Base-by-base conservation (phyloP, 2,329 filamentous ascomycete species). In the Ambrosiella beaveri region DNA sequence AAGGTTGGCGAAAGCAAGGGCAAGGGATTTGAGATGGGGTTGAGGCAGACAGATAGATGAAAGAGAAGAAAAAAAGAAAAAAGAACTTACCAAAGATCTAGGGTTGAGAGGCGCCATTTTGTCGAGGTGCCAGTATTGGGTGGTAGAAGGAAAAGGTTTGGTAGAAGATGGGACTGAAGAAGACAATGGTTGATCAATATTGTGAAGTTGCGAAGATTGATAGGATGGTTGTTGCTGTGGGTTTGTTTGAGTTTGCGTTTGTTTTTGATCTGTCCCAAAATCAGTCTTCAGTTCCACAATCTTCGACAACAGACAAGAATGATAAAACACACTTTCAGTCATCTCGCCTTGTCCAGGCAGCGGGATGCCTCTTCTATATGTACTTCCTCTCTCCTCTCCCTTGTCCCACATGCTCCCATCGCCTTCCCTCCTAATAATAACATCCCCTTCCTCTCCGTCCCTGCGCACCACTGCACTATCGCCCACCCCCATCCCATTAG, bases 61-160 rank as follows among this genome's bases (percentile, higher is more conserved):
- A 27, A 27, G 27, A 38, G 11, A 8, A 41, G n/a, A 41, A 19
- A 51, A 36, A 52, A 27, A n/a, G 50, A 41, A 56, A 40, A 57
- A 41, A 56, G 35, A 57, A 76, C 77, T 70, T 63, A 81, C 78
- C 66, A 73, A 70, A 62, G 78, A 80, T 58, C 72, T 69, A 63
- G 75, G 67, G 64, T 74, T 81, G 57, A 81, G 68, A 59, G 75
- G 73, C 60, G 77, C 74, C 78, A 81, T 81, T 62, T 73, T 76
- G 61, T 72, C 68, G 50, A 74, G 71, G 71, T 81, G 76, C 71
- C 79, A 81, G 66, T 81, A 81, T 49, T 59, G 57, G 3, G 54
- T 35, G 35, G 54, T 56, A 39, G 27, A 11, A 36, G 52, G 41
- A 40, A n/a, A 54, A 54, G 38, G 52, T 40, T 47, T 13, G 38